Percentiles rank a stretch among this genome's conserved stretches.
Conservation (phyloP, 345 rosid genomes). For the Clarkia xantiana region DNA sequence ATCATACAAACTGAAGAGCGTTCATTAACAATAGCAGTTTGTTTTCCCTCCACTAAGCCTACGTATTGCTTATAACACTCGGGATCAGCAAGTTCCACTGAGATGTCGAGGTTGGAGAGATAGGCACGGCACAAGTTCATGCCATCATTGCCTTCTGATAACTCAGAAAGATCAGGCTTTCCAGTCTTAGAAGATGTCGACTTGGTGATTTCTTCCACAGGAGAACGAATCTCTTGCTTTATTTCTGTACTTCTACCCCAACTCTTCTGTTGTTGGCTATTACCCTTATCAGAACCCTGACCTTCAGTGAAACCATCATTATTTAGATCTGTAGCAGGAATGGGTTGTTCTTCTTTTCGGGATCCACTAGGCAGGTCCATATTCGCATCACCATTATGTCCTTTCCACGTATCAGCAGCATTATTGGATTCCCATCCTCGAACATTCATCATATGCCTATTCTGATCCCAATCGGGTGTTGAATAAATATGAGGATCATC, state of each 20-base stretch:
- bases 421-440: slow-evolving; percentile 63
- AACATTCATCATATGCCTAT: slow-evolving; percentile 46
- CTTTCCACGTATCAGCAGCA: slow-evolving; percentile 58
- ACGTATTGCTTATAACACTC: slow-evolving; percentile 43
- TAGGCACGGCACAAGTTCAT: slow-evolving; percentile 26
- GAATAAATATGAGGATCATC: slow-evolving; percentile 62
- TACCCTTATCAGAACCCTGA: slow-evolving; percentile 26
- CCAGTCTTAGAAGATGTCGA: slow-evolving; percentile 19
- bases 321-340: slow-evolving; percentile 19
- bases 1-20: slow-evolving; percentile 33
- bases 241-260: slow-evolving; percentile 35
- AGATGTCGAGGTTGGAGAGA: slow-evolving; percentile 79
- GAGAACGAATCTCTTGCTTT: slow-evolving; percentile 26
- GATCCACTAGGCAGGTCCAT: slow-evolving; percentile 39
- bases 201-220: slow-evolving; percentile 27
- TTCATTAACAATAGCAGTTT: slow-evolving; percentile 21
- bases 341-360: slow-evolving; percentile 43
- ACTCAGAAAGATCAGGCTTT: slow-evolving; percentile 23
- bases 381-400: slow-evolving; percentile 49
- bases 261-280: slow-evolving; percentile 13
- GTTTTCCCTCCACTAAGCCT: slow-evolving; percentile 24
- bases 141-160: slow-evolving; percentile 14
- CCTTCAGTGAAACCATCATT: slow-evolving; percentile 35
- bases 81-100: slow-evolving; percentile 54
- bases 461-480: slow-evolving; percentile 80